These are phyloP conservation scores for Colletotrichum somersetense DNA, from an alignment of 2,329 filamentous ascomycete species.

Conservation along the genomic window DNA sequence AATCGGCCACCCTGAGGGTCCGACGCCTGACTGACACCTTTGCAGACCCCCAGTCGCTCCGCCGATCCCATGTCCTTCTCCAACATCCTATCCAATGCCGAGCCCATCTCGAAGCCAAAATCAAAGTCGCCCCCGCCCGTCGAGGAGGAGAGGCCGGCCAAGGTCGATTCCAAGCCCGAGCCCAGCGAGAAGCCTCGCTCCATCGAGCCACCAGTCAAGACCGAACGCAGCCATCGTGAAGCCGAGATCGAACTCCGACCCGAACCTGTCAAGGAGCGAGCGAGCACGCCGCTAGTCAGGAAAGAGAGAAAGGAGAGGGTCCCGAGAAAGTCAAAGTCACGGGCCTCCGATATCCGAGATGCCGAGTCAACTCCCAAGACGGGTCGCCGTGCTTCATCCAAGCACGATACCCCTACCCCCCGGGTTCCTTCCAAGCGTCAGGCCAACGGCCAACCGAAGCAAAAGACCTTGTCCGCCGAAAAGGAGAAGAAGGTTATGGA, in stretches of 20 bases:
- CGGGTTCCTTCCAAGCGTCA: slow-evolving; percentile 69
- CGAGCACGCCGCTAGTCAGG: slow-evolving; percentile 34
- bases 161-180: slow-evolving; percentile 43
- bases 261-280: slow-evolving; percentile 40
- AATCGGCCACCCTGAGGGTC: neutral
- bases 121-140: slow-evolving; percentile 34
- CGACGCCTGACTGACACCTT: neutral
- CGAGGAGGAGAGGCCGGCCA: slow-evolving; percentile 31
- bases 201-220: slow-evolving; percentile 49
- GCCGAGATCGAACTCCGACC: slow-evolving; percentile 40
- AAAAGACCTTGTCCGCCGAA: slow-evolving; percentile 64
- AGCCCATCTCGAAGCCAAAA: slow-evolving; percentile 70
- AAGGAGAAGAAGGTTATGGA: slow-evolving; percentile 79
- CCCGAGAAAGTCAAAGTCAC: slow-evolving; percentile 60
- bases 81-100: slow-evolving; percentile 88
- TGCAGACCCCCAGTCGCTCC: slow-evolving; percentile 77
- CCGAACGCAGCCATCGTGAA: slow-evolving; percentile 51
- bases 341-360: slow-evolving; percentile 65
- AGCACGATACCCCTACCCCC: slow-evolving; percentile 60
- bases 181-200: slow-evolving; percentile 39
- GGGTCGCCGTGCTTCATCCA: slow-evolving; percentile 64
- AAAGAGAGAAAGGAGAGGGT: slow-evolving; percentile 46
- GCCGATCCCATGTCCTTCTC: slow-evolving; percentile 96
- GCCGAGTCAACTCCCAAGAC: slow-evolving; percentile 62
- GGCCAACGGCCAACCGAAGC: slow-evolving; percentile 69